phyloP scores from a whole-genome alignment of 2,329 filamentous ascomycete genomes.

The Epichloe coenophiala region DNA sequence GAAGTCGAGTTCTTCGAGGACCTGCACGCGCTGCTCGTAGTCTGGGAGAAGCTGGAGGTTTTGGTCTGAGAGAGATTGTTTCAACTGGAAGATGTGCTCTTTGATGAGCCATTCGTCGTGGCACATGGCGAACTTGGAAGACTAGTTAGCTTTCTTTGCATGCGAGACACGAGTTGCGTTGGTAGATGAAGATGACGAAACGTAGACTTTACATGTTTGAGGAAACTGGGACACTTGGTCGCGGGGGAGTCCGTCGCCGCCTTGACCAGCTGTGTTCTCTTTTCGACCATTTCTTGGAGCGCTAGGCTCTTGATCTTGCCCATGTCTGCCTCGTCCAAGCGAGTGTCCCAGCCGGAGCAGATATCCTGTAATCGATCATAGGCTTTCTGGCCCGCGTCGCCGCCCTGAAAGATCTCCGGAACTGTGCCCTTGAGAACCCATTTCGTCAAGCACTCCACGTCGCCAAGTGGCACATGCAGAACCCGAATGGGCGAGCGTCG shows the following conservation, averaged over 20 bases:
- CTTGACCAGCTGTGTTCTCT: conserved; percentile 49
- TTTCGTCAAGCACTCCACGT: conserved; percentile 75
- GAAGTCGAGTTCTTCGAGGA: conserved; percentile 83
- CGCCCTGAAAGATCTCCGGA: conserved; percentile 43
- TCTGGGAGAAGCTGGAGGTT: conserved; percentile 92
- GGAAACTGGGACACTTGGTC: conserved; percentile 59
- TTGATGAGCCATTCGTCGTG: conserved; percentile 95
- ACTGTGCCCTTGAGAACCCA: conserved; percentile 47
- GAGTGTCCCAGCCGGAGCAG: conserved; percentile 60
- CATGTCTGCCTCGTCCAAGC: conserved; percentile 80
- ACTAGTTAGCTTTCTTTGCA: conserved; percentile 4
- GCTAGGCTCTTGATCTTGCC: conserved; percentile 68
- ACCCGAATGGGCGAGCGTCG: conserved; percentile 56
- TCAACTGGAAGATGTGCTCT: conserved; percentile 79
- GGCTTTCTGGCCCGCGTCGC: conserved; percentile 37
- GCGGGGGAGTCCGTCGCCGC: conserved; percentile 55
- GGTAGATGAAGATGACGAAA: no score
- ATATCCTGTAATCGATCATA: conserved; percentile 56
- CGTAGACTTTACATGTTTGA: conserved; percentile 62
- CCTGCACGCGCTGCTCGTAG: conserved; percentile 87
- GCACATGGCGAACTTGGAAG: conserved; percentile 73
- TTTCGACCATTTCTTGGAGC: conserved; percentile 65
- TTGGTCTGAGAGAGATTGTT: conserved; percentile 84
- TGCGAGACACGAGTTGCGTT: no score
- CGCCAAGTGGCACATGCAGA: conserved; percentile 55